Evolutionary conservation across 768 basidiomycete species (phyloP), one percentile per base, ranked within the genome.

Genomic region (Trametes meyenii): DNA sequence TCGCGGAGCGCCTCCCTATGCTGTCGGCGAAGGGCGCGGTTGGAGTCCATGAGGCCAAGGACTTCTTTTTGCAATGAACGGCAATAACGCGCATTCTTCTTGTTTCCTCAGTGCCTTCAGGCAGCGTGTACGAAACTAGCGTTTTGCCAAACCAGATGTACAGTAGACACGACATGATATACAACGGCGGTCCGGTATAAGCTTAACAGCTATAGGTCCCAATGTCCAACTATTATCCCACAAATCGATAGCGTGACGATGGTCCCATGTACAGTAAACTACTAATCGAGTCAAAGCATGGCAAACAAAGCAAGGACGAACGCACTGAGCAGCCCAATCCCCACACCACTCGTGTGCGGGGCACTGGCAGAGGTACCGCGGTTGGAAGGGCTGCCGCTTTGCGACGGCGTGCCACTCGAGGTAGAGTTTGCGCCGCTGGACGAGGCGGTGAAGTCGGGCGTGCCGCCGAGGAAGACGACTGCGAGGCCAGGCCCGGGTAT

Each of bases 401-500:
- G 16, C 3, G 45, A 3, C 1, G 51, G 5, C 1, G 39, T 14
- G 40, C 26, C 29, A 51, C 21, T 44, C 19, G 44, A 21, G 17
- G 62, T 19, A 8, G 33, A 11, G 42, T 38, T 56, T 42, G 53
- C 17, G 16, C 19, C 19, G n/a, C 13, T 39, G 26, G 10, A 5
- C 46, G 38, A 5, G 19, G 48, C 50, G 23, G 56, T 23, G 57
- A 58, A 42, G 19, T 50, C 38, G 11, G 49, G 49, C 10, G 29
- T 21, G 7, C 40, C 48, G 2, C 54, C 58, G 21, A 62, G 57
- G 66, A 81, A 81, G 19, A 84, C 77, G 19, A 84, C 75, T 0
- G 83, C 78, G 52, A 83, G 62, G n/a, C 78, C 80, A 13, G 82
- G 79, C 13, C 77, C 78, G 17, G 81, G 82, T 1, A 83, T 80